Conservation (phyloP, 2,329 filamentous ascomycete species). For the Reticulascus tulasneorum region DNA sequence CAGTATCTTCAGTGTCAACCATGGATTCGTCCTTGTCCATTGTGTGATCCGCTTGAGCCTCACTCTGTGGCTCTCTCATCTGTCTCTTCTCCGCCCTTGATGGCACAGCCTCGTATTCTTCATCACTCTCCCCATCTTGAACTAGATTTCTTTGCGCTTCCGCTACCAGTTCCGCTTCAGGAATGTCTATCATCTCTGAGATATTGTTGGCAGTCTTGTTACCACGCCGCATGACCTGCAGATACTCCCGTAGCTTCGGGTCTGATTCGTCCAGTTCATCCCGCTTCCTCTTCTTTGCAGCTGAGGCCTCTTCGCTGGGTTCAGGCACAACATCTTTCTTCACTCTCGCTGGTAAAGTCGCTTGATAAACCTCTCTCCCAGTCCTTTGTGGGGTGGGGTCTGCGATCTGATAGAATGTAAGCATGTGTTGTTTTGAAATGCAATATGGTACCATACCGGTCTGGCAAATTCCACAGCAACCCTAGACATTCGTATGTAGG, state of each 20-base stretch:
- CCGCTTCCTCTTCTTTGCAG: constrained; percentile 64
- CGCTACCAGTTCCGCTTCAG: constrained; percentile 8
- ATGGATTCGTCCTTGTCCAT: constrained; percentile 10
- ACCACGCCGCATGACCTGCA: constrained; percentile 73
- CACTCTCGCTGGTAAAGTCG: constrained; percentile 16
- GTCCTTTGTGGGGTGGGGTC: constrained; percentile 34
- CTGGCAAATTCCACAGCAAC: constrained; percentile 85
- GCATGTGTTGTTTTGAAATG: constrained; percentile 2
- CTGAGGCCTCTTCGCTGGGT: constrained; percentile 31
- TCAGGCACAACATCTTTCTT: constrained; percentile 15
- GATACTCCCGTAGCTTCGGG: constrained; percentile 79
- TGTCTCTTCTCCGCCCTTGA: constrained; percentile 46
- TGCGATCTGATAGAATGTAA: constrained; percentile 25
- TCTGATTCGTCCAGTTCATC: constrained; percentile 58
- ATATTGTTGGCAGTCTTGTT: constrained; percentile 24
- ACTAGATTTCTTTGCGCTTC: constrained; percentile 26
- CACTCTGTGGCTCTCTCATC: constrained; percentile 12
- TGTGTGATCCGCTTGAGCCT: constrained; percentile 11
- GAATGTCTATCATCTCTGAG: constrained; percentile 8
- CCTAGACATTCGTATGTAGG: constrained; percentile 94
- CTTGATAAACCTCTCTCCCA: constrained; percentile 12
- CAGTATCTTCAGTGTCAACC: constrained; percentile 8
- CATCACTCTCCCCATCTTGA: constrained; percentile 60
- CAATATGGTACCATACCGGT: constrained; percentile 37
- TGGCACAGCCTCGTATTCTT: constrained; percentile 68